Conservation (phyloP, 441 rosid species). For the Populus hybrid region DNA sequence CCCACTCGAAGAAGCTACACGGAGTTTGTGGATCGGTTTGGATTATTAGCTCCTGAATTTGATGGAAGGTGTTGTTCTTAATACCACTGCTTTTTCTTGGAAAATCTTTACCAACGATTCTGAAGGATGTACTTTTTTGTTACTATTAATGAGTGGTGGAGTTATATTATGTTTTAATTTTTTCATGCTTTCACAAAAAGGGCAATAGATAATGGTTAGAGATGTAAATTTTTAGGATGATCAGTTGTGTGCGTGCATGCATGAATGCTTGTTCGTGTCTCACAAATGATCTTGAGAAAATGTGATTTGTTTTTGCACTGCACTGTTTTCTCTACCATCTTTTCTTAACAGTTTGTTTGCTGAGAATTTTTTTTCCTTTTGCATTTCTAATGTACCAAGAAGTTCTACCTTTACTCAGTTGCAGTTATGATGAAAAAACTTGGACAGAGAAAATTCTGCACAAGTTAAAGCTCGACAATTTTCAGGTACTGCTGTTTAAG, state of each 20-base stretch:
- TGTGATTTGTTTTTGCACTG: neutral
- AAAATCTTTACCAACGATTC: neutral
- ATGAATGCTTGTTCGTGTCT: neutral
- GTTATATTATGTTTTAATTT: neutral
- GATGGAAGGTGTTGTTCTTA: conserved; percentile 62
- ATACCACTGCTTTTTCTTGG: neutral
- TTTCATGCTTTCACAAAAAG: neutral
- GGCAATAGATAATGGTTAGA: neutral
- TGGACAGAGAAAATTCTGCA: conserved; percentile 73
- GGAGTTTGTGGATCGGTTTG: conserved; percentile 97
- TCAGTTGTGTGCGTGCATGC: neutral
- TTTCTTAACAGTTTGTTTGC: conserved; percentile 3
- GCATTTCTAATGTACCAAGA: conserved; percentile 6
- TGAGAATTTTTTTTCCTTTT: conserved; percentile 9
- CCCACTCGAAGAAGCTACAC: conserved; percentile 87
- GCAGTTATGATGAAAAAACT: conserved; percentile 76
- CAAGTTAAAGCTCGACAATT: conserved; percentile 73
- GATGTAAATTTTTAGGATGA: neutral
- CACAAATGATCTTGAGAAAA: neutral
- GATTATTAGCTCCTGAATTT: conserved; percentile 68
- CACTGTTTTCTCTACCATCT: conserved; percentile 7
- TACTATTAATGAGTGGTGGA: neutral
- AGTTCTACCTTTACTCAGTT: conserved; percentile 17
- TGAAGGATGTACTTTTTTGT: neutral
- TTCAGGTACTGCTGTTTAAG: conserved; percentile 58